Evolutionary conservation across 2,329 filamentous ascomycete genomes (phyloP), one percentile per base, ranked within the genome.

Genomic region (Alternaria longipes): DNA sequence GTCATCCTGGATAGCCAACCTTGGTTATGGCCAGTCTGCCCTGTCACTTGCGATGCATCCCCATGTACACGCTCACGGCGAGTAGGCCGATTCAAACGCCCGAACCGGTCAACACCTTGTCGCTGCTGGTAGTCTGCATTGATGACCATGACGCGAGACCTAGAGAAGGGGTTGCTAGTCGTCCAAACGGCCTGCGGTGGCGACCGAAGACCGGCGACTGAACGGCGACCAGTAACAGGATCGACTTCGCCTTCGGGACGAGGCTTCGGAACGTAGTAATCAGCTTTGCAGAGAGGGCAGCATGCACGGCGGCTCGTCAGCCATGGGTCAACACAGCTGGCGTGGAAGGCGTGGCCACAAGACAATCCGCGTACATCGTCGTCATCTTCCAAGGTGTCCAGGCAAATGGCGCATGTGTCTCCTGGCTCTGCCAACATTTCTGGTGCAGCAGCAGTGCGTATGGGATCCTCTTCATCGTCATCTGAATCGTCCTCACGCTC

Each of bases 331-430:
- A 99, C 88, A 76, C 95, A 99, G 40, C 91, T 92, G 52, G 93
- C 94, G 78, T 99, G 95, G 86, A 98, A 99, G 55, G 94, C 94
- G 79, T 99, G 95, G n/a, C 95, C 95, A 74, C 95, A 99, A 4
- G 92, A 93, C 63, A 99, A 82, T 3, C 95, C 95, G 69, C 95
- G 92, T 51, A 99, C 90, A 75, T 99, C 94, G 71, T 98, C 95
- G 65, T 97, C 92, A 65, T 98, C 93, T 78, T 99, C 95, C 18
- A 99, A 86, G 0, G 87, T 90, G 75, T 99, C 95, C 67, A 99
- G 90, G 79, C 95, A 99, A 71, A 99, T 98, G 52, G 95, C 95
- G 79, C 95, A 99, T 2, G 93, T 91, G 75, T 99, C 95, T 44
- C 94, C 95, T 0, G 93, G 91, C 54, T 90, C 90, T 26, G 89